Conservation (phyloP, 2,329 filamentous ascomycete species). For the Aspergillus phoenicis region DNA sequence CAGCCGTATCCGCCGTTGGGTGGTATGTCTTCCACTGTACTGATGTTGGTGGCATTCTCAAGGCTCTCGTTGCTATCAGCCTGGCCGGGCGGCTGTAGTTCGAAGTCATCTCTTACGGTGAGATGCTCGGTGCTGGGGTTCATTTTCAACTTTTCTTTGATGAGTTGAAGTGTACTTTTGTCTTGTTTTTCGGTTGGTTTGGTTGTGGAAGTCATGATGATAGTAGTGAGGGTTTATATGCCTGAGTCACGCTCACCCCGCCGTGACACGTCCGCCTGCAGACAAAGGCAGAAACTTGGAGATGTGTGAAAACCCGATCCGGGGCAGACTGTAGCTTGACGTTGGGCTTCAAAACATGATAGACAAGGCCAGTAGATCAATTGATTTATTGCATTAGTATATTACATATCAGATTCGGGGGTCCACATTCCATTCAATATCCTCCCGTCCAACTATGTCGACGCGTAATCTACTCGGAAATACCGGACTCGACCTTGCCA, state of each 20-base stretch:
- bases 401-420: not conserved
- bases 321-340: no score
- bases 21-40: slow-evolving; percentile 12
- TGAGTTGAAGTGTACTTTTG: no score
- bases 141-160: not conserved
- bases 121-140: not conserved
- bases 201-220: no score
- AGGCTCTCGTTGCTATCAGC: not conserved
- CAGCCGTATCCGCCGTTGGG: slow-evolving; percentile 39
- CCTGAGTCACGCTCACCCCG: no score
- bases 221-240: no score
- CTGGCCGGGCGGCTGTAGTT: not conserved
- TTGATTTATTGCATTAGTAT: not conserved
- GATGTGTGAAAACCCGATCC: no score
- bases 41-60: not conserved
- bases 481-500: slow-evolving; percentile 10
- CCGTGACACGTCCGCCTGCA: no score
- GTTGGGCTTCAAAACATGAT: no score
- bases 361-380: no score
- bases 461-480: not conserved
- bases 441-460: not conserved
- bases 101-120: not conserved
- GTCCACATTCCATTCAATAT: not conserved
- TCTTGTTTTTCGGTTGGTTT: no score
- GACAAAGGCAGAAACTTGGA: no score